phyloP scores from a whole-genome alignment of 331 rosid species.

The Spiraea crenata region DNA sequence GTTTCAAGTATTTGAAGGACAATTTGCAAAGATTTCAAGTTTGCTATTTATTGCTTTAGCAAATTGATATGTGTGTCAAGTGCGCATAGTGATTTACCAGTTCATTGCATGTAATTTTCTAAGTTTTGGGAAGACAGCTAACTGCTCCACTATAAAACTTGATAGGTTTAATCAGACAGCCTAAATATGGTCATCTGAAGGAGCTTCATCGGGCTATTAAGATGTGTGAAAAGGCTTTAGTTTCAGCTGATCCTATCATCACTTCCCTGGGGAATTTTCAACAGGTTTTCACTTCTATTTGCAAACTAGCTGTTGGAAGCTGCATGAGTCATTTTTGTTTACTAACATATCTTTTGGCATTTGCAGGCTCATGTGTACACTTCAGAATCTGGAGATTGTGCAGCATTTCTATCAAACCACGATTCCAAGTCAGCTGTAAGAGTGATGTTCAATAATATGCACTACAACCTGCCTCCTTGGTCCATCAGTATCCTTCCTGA shows the following conservation, averaged over 20 bases:
- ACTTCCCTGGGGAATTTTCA: slow-evolving; percentile 81
- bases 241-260: slow-evolving; percentile 81
- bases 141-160: slow-evolving; percentile 7
- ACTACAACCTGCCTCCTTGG: slow-evolving; percentile 97
- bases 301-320: not conserved
- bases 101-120: not conserved
- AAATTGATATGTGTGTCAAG: not conserved
- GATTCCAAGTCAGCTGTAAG: slow-evolving; percentile 66
- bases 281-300: slow-evolving; percentile 53
- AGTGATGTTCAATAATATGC: slow-evolving; percentile 91
- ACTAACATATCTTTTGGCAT: slow-evolving; percentile 26
- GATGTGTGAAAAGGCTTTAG: slow-evolving; percentile 74
- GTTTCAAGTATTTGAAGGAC: not conserved
- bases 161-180: slow-evolving; percentile 83
- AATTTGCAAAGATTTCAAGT: not conserved
- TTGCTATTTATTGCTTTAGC: slow-evolving; percentile 1
- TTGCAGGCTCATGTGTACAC: slow-evolving; percentile 79
- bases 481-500: slow-evolving; percentile 96
- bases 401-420: slow-evolving; percentile 89
- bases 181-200: slow-evolving; percentile 94
- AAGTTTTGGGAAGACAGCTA: slow-evolving; percentile 8
- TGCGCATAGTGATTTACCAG: no score
- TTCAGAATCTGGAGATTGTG: slow-evolving; percentile 79
- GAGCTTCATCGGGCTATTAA: slow-evolving; percentile 90
- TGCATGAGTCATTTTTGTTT: slow-evolving; percentile 21